phyloP scores from a whole-genome alignment of 2,329 filamentous ascomycete species.

The Exophiala sp. region DNA sequence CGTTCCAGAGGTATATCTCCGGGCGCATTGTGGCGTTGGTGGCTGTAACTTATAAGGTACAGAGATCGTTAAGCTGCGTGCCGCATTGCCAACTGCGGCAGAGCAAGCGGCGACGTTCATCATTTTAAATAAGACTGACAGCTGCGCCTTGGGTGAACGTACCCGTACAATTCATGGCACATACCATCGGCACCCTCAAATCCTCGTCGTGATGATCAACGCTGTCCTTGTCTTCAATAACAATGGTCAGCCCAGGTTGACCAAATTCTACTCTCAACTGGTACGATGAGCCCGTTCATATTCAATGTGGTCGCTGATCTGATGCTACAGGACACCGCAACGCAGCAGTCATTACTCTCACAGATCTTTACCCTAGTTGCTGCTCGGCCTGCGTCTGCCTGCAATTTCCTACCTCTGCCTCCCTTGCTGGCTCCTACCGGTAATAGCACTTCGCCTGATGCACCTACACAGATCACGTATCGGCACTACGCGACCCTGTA shows the following conservation, averaged over 20 bases:
- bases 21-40: too few species aligned
- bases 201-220: constrained; percentile 73
- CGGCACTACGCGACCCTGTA: constrained; percentile 97
- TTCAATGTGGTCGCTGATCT: constrained; percentile 4
- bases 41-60: too few species aligned
- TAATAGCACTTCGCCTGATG: constrained; percentile 57
- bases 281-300: constrained; percentile 47
- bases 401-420: constrained; percentile 88
- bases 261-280: constrained; percentile 97
- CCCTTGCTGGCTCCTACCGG: constrained; percentile 58
- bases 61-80: too few species aligned
- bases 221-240: constrained; percentile 98
- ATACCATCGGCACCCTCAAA: neutral
- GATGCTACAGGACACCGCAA: constrained; percentile 75
- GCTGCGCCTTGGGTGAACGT: too few species aligned
- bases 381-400: constrained; percentile 84
- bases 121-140: too few species aligned
- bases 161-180: too few species aligned
- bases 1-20: neutral
- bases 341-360: constrained; percentile 92
- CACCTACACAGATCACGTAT: constrained; percentile 93
- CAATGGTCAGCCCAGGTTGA: constrained; percentile 90
- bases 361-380: constrained; percentile 97
- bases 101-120: too few species aligned
- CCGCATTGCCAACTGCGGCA: too few species aligned